Evolutionary conservation across 306 rosid species (phyloP).

Genomic region (Casuarina cunninghamiana): DNA sequence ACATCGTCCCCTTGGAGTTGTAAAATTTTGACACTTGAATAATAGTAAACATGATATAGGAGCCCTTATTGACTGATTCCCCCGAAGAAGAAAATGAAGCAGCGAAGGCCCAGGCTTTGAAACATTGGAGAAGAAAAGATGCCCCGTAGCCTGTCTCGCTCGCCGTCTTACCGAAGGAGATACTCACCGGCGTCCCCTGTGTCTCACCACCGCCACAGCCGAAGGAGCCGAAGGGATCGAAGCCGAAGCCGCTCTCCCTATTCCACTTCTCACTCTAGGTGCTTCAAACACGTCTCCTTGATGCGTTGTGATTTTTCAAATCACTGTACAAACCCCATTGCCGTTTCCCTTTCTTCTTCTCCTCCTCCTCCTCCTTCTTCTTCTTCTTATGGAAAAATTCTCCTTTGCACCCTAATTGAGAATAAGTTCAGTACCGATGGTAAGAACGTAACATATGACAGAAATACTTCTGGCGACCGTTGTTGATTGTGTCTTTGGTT

Average conservation of each 20-base stretch:
- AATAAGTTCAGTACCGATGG: no score
- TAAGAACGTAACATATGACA: no score
- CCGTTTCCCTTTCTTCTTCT: no score
- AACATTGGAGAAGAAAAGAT: constrained; percentile 10
- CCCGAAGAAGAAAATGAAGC: no score
- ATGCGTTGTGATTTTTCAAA: no score
- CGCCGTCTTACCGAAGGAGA: constrained; percentile 50
- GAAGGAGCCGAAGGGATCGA: constrained; percentile 48
- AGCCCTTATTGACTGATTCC: no score
- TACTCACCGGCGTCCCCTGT: constrained; percentile 38
- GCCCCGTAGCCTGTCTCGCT: constrained; percentile 60
- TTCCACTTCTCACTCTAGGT: constrained; percentile 34
- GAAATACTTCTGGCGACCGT: no score
- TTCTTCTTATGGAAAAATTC: not conserved
- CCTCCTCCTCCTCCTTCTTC: no score
- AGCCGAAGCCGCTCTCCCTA: constrained; percentile 45
- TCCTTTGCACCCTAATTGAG: not conserved
- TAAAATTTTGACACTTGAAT: no score
- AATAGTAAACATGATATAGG: no score
- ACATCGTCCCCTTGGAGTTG: no score
- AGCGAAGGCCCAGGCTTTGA: not conserved
- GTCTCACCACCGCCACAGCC: constrained; percentile 36
- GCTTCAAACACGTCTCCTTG: not conserved
- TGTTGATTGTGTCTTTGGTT: not conserved
- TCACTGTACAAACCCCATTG: no score